These are phyloP conservation scores for Lentinula boryana DNA, from an alignment of 768 basidiomycete genomes.

Conservation along the genomic window DNA sequence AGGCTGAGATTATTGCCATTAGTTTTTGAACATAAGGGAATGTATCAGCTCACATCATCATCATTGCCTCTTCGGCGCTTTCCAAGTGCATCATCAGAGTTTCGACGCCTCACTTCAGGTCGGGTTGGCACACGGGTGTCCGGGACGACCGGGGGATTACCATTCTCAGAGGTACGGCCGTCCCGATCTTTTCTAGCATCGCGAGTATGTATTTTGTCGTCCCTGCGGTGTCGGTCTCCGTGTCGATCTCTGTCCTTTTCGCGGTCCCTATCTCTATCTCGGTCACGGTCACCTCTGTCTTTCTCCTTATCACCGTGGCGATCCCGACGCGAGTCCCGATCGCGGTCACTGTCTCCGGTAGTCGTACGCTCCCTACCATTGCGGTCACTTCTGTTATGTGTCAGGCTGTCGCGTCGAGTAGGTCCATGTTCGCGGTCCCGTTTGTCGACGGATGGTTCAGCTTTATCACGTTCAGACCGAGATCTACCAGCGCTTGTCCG, in stretches of 20 bases:
- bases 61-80: slow-evolving; percentile 66
- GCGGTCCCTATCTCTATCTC: slow-evolving; percentile 35
- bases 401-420: slow-evolving; percentile 44
- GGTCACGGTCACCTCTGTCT: slow-evolving; percentile 40
- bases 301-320: slow-evolving; percentile 28
- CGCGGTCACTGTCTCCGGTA: slow-evolving; percentile 36
- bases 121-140: slow-evolving; percentile 58
- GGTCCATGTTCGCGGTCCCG: slow-evolving; percentile 47
- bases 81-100: slow-evolving; percentile 61
- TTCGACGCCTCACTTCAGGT: slow-evolving; percentile 57
- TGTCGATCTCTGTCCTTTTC: slow-evolving; percentile 40
- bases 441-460: slow-evolving; percentile 45
- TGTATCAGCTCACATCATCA: slow-evolving; percentile 56
- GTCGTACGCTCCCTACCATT: slow-evolving; percentile 35
- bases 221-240: slow-evolving; percentile 49
- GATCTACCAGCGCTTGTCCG: slow-evolving; percentile 62
- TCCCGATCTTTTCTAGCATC: slow-evolving; percentile 66
- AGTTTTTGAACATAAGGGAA: background rate
- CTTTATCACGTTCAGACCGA: slow-evolving; percentile 43
- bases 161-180: slow-evolving; percentile 25
- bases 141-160: slow-evolving; percentile 20
- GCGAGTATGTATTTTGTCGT: slow-evolving; percentile 51
- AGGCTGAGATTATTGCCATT: slow-evolving; percentile 30
- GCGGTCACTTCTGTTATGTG: slow-evolving; percentile 46
- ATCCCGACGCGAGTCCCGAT: slow-evolving; percentile 39